Evolutionary conservation across 1,139 yeast species (phyloP), one percentile per base, ranked within the genome.

Genomic region (Arxiozyma bovina): DNA sequence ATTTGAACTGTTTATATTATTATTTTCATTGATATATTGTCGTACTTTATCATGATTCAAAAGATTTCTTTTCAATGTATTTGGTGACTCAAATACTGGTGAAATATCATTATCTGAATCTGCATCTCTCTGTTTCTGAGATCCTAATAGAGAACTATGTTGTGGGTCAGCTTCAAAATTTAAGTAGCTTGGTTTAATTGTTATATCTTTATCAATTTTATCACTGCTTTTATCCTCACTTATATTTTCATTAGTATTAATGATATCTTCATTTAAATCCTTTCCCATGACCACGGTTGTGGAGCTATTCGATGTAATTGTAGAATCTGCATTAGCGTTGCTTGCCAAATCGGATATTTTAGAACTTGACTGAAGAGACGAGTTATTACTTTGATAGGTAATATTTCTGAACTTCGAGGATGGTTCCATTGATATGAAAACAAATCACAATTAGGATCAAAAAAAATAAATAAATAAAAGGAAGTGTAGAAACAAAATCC

Each of bases 21-120:
- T 18, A 25, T 25, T 12, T 25, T 17, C 17, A n/a, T n/a, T 11
- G 12, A 25, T 45, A 45, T 30, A 45, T 12, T 21, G 18, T 27
- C 11, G 25, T 45, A 18, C 20, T 18, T 12, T 30, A 27, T 30
- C 21, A 12, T 18, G 41, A 30, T 12, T n/a, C 20, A 27, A 11
- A 30, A 42, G 23, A 43, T 43, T 42, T 2, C n/a, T 23, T 34
- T 34, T 49, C 22, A 49, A 27, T 15, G 51, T 49, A 21, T 43
- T 17, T 7, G 51, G 51, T 15, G 51, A 49, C 3, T 30, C 23
- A 22, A 49, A 42, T 17, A 17, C 22, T 20, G 45, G 45, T 7
- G 51, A 30, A 25, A 41, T 21, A 42, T 42, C 30, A 34, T 17
- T 7, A 21, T 49, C 51, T 27, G 51, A 49, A 25, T 49, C 51